Evolutionary conservation across 2,329 filamentous ascomycete genomes (phyloP), one percentile per base, ranked within the genome.

Genomic region (Rhynchosporium graminicola): DNA sequence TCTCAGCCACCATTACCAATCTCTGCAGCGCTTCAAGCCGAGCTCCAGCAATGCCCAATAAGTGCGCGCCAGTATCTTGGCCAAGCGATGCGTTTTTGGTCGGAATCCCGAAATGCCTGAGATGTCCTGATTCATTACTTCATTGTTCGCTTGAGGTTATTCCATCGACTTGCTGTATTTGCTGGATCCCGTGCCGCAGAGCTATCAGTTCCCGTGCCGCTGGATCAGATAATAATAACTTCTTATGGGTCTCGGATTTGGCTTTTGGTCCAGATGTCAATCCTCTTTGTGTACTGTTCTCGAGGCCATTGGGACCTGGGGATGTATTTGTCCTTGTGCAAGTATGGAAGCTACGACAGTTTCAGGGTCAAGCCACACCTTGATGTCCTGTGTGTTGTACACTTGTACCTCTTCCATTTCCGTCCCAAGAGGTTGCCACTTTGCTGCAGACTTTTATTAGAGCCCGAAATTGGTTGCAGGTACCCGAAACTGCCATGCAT

Each of bases 71-170:
- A 26, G 31, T n/a, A n/a, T 26, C 13, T 52, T 33, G 50, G 50
- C 38, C 50, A 52, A 52, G 20, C 50, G 50, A 33, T 52, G 50
- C 38, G 50, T 52, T 52, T 52, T 26, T 38, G 50, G 50, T 38
- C 50, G 50, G 50, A 52, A 38, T n/a, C 48, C 31, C 50, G 50
- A 51, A 51, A 15, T 7, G 15, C 5, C 48, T 36, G 29, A 36
- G 47, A 29, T 13, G 9, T 36, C 29, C 31, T 51, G 48, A 51
- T 13, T 36, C 48, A 5, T n/a, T 31, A 20, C 29, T 5, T 33
- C 47, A 33, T 28, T 50, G 3, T 29, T 52, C 13, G 36, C 29
- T 2, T 52, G 31, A 26, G 15, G 29, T 26, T 26, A n/a, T 26
- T 52, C 28, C 50, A 52, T 38, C 50, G 20, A 20, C 20, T 20